Percentiles rank a stretch among this genome's conserved stretches.
Evolutionary conservation across 208 protist species (phyloP).

Genomic region (Crithidia expoeki): DNA sequence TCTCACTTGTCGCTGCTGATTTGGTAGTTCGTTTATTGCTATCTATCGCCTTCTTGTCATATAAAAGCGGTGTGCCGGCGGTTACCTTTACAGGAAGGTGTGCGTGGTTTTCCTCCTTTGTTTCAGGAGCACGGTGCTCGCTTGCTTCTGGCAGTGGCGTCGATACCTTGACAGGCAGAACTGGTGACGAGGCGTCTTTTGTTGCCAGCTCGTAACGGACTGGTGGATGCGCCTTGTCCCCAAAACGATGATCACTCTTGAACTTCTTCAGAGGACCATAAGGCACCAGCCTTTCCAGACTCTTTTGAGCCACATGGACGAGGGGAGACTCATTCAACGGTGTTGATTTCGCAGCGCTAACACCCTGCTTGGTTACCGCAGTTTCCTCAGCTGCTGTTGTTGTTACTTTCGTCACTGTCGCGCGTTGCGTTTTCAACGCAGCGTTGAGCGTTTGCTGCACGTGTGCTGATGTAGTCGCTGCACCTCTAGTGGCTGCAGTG

Average conservation of each 20-base stretch:
- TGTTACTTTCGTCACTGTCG: not conserved
- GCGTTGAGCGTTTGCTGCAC: not conserved
- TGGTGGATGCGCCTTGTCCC: not conserved
- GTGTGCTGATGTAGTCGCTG: not conserved
- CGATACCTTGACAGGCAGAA: too few species aligned
- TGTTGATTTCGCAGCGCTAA: too few species aligned
- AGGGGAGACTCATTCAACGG: not conserved
- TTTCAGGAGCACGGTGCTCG: too few species aligned
- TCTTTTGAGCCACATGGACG: constrained; percentile 14
- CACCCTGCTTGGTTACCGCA: not conserved
- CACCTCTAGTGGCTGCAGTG: too few species aligned
- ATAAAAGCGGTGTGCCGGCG: too few species aligned
- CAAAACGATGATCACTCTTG: not conserved
- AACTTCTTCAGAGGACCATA: constrained; percentile 22
- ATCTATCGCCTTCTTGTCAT: too few species aligned
- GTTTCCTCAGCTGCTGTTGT: not conserved
- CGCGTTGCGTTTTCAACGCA: not conserved
- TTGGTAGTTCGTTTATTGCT: too few species aligned
- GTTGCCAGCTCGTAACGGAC: not conserved
- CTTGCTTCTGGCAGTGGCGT: too few species aligned
- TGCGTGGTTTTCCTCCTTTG: too few species aligned
- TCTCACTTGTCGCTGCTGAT: too few species aligned
- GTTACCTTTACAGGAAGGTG: too few species aligned
- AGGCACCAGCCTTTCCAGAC: constrained; percentile 21
- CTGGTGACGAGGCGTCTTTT: not conserved